Base-by-base conservation (phyloP, 2,329 filamentous ascomycete species). In the Xylogone sp. region DNA sequence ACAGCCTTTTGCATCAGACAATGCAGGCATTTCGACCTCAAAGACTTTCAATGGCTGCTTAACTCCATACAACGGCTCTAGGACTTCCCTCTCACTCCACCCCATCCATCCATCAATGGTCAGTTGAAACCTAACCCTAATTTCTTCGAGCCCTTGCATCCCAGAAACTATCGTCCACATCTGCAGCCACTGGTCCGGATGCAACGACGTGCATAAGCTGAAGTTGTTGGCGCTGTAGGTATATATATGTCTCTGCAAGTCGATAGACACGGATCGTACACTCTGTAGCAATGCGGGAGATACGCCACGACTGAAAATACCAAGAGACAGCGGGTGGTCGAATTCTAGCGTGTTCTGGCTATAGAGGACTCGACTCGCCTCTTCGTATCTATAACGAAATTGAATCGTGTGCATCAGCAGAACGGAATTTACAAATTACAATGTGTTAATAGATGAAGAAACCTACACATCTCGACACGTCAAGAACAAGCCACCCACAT, bases 141-240 rank as follows among this genome's bases (percentile, higher is more conserved):
- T 43, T 42, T 49, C 29, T 47, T 54, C 49, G 7, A 54, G 43
- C 4, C 52, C 49, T 24, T 47, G 21, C 52, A 54, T 54, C 13
- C 21, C 21, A 13, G 49, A 39, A 46, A 54, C 49, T 21, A 45
- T 21, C 3, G 43, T 22, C 52, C 52, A 54, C 46, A 51, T 51
- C 19, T 49, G 24, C 7, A 42, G 22, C 52, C 52, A 54, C n/a
- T 49, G 46, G 20, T 43, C 19, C 12, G 46, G 34, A 21, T 42
- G 46, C 13, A 48, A 48, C 2, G 46, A 48, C 12, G 46, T 42
- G 46, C 46, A 48, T 34, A 48, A 34, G 34, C 46, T 45, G n/a
- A 45, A 20, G 27, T 44, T 49, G n/a, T 49, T 21, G 39, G 48
- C 16, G 31, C 22, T 21, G 9, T 31, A 29, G 27, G 21, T 20